A percentile compares a stretch with the other conserved stretches of the same genome.
phyloP scores from a whole-genome alignment of 805 yeast genomes.

The Teunomyces atbi region DNA sequence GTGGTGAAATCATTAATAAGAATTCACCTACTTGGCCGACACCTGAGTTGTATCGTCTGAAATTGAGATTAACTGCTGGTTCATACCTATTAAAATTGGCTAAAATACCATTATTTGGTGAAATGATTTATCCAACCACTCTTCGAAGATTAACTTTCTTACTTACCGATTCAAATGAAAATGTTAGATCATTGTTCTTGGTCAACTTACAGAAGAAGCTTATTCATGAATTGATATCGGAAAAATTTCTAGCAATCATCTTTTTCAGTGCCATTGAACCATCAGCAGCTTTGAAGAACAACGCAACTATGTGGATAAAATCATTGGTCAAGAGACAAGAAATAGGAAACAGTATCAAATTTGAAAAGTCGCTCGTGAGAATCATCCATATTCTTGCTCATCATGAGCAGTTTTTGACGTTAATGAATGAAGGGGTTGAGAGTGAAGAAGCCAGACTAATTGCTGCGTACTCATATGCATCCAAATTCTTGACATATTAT shows the following conservation, averaged over 20 bases:
- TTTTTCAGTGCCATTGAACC: conserved; percentile 83
- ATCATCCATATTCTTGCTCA: conserved; percentile 71
- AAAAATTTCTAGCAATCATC: conserved; percentile 62
- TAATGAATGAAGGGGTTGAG: conserved; percentile 20
- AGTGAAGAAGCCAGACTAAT: conserved; percentile 21
- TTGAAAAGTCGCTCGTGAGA: conserved; percentile 68
- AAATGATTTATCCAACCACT: conserved; percentile 50
- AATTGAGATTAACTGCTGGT: conserved; percentile 69
- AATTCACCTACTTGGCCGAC: conserved; percentile 52
- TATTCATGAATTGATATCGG: conserved; percentile 54
- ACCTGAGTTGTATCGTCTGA: conserved; percentile 59
- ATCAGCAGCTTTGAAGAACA: conserved; percentile 43
- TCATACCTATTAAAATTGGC: conserved; percentile 62
- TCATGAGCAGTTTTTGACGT: conserved; percentile 60
- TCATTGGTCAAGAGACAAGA: conserved; percentile 48
- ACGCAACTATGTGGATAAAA: conserved; percentile 67
- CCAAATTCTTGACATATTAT: conserved; percentile 60
- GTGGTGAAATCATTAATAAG: conserved; percentile 68
- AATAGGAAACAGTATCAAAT: conserved; percentile 40
- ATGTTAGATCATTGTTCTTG: conserved; percentile 56
- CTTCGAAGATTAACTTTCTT: conserved; percentile 54
- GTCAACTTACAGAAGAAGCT: conserved; percentile 50
- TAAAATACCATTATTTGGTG: conserved; percentile 49
- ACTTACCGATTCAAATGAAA: conserved; percentile 62
- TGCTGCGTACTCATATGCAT: conserved; percentile 51